A percentile compares a stretch with the other conserved stretches of the same genome.
These are phyloP conservation scores for Daldinia caldariorum DNA, from an alignment of 495 filamentous ascomycete genomes.

Conservation along the genomic window DNA sequence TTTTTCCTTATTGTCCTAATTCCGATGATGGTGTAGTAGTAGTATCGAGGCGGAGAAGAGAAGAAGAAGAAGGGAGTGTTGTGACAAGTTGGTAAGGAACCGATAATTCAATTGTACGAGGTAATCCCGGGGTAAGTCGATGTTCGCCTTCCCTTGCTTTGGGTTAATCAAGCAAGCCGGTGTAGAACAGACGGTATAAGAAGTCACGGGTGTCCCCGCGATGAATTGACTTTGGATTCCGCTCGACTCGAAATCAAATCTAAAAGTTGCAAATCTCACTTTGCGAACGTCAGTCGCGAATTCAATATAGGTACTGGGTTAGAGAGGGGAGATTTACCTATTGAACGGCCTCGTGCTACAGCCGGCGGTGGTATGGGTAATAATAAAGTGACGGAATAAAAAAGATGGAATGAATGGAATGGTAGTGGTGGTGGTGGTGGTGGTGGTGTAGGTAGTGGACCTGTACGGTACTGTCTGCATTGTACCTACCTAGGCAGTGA, in stretches of 20 bases:
- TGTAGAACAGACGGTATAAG: not conserved
- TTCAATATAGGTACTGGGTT: not conserved
- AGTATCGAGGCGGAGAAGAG: not conserved
- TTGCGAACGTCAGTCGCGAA: not conserved
- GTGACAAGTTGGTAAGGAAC: no score
- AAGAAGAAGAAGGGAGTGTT: no score
- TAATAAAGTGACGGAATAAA: constrained; percentile 33
- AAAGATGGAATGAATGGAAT: no score
- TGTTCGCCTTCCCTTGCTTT: no score
- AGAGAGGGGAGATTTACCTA: constrained; percentile 12
- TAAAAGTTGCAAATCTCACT: not conserved
- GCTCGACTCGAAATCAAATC: not conserved
- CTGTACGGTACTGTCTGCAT: no score
- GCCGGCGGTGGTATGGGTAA: constrained; percentile 34
- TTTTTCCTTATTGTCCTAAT: no score
- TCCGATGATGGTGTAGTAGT: no score
- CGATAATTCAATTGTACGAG: no score
- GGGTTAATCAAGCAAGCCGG: no score
- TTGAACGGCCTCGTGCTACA: constrained; percentile 19
- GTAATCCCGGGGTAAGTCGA: no score
- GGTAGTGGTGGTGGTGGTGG: no score
- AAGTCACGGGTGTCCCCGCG: not conserved
- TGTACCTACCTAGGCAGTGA: constrained; percentile 19
- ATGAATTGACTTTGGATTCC: not conserved
- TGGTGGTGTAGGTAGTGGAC: not conserved